A percentile compares a stretch with the other conserved stretches of the same genome.
phyloP scores from a whole-genome alignment of 2,329 filamentous ascomycete genomes.

The Ascosphaera apis region DNA sequence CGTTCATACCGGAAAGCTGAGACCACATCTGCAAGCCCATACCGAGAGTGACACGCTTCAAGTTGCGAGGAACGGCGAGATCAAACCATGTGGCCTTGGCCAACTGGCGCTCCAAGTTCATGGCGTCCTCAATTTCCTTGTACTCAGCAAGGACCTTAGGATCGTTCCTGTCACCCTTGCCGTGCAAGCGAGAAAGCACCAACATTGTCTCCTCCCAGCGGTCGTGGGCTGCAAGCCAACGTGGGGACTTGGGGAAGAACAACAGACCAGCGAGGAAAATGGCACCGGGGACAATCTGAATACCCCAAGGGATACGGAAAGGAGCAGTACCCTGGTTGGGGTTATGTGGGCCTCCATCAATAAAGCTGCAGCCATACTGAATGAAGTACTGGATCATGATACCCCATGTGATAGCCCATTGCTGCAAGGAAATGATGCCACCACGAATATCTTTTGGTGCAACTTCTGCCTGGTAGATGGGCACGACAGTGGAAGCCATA shows the following conservation, averaged over 20 bases:
- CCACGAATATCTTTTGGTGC: slow-evolving; percentile 21
- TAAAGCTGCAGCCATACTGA: slow-evolving; percentile 23
- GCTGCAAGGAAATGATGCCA: slow-evolving; percentile 19
- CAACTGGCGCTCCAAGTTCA: slow-evolving; percentile 35
- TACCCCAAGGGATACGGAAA: slow-evolving; percentile 41
- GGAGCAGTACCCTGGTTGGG: slow-evolving; percentile 20
- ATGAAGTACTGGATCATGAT: slow-evolving; percentile 28
- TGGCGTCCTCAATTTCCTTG: slow-evolving; percentile 32
- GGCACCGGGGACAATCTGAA: slow-evolving; percentile 36
- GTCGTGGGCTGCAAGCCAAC: slow-evolving; percentile 40
- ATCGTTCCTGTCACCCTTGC: slow-evolving; percentile 38
- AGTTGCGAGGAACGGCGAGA: slow-evolving; percentile 48
- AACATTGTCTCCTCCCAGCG: slow-evolving; percentile 30
- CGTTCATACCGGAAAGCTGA: slow-evolving; percentile 56
- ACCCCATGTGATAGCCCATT: slow-evolving; percentile 21
- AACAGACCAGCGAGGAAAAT: slow-evolving; percentile 20
- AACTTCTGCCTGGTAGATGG: slow-evolving; percentile 18
- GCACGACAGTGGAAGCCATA: slow-evolving; percentile 19
- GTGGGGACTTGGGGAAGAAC: slow-evolving; percentile 35
- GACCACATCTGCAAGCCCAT: slow-evolving; percentile 55
- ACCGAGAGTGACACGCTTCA: slow-evolving; percentile 49
- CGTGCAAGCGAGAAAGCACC: slow-evolving; percentile 35
- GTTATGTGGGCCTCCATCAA: slow-evolving; percentile 10
- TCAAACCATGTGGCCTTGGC: slow-evolving; percentile 47
- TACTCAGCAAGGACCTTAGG: slow-evolving; percentile 46